Evolutionary conservation across 225 moss, liverwort and hornwort genomes (phyloP).

Genomic region (Bryum argenteum): DNA sequence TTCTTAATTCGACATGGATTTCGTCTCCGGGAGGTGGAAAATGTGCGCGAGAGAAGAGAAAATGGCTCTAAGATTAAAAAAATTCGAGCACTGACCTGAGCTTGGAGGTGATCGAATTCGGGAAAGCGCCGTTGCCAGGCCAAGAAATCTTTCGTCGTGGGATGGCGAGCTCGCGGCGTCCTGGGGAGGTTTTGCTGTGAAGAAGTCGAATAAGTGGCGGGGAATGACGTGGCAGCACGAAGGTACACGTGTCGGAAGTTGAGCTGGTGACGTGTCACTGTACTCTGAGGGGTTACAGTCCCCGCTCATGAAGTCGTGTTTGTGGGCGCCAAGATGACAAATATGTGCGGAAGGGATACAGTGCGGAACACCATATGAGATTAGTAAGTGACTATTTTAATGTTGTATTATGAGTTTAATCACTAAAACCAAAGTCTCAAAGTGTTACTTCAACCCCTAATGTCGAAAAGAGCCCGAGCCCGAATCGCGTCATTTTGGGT

Average conservation of each 20-base stretch:
- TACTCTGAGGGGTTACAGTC: no score
- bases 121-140: neutral
- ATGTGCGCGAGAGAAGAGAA: neutral
- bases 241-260: neutral
- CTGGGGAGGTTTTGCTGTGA: neutral
- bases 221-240: neutral
- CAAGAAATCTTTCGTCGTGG: neutral
- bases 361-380: no score
- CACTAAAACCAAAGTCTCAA: no score
- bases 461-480: no score
- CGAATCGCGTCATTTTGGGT: no score
- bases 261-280: neutral
- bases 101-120: neutral
- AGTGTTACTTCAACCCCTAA: no score
- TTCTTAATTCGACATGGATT: neutral
- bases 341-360: no score
- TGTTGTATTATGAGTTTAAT: no score
- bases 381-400: no score
- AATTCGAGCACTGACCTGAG: neutral
- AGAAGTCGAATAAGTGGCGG: conserved; percentile 5
- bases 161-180: neutral
- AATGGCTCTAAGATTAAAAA: neutral
- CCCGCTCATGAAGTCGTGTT: no score
- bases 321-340: no score
- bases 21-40: no score